Conservation (phyloP, 176 grass and related monocot genomes). For the Eremochloa ophiuroides region DNA sequence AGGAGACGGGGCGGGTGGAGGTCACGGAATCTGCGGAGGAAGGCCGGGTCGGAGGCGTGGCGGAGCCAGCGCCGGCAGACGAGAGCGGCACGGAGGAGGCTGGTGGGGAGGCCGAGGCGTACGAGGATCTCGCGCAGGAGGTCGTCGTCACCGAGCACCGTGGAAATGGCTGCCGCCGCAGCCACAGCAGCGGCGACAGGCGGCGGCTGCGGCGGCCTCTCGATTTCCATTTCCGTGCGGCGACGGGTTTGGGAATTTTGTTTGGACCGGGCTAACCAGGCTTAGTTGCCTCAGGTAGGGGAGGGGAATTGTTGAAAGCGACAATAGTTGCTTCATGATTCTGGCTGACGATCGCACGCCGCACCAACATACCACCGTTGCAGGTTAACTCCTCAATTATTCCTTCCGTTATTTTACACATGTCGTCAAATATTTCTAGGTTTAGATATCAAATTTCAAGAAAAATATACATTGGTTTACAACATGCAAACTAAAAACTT, state of each 20-base stretch:
- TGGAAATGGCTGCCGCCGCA: background rate
- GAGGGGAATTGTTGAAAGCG: background rate
- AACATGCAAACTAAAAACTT: too few species aligned
- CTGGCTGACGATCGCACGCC: background rate
- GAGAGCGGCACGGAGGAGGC: constrained; percentile 10
- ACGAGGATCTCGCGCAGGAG: constrained; percentile 37
- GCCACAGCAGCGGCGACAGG: background rate
- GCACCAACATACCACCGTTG: background rate
- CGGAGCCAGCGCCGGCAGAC: constrained; percentile 16
- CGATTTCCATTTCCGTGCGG: background rate
- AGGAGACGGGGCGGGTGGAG: constrained; percentile 17
- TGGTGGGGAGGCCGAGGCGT: background rate
- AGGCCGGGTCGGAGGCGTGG: constrained; percentile 7
- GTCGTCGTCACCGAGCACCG: constrained; percentile 24
- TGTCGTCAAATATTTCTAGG: too few species aligned
- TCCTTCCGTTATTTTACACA: background rate
- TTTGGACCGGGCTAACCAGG: background rate
- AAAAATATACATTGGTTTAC: too few species aligned
- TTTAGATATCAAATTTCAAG: too few species aligned
- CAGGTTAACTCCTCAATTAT: background rate
- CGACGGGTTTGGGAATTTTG: background rate
- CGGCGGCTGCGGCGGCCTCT: background rate
- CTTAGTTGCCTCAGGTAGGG: background rate
- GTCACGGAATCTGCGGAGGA: constrained; percentile 12
- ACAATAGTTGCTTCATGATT: background rate